Evolutionary conservation across 208 protist genomes (phyloP), one percentile per base, ranked within the genome.

Genomic region (Leishmania tropica): DNA sequence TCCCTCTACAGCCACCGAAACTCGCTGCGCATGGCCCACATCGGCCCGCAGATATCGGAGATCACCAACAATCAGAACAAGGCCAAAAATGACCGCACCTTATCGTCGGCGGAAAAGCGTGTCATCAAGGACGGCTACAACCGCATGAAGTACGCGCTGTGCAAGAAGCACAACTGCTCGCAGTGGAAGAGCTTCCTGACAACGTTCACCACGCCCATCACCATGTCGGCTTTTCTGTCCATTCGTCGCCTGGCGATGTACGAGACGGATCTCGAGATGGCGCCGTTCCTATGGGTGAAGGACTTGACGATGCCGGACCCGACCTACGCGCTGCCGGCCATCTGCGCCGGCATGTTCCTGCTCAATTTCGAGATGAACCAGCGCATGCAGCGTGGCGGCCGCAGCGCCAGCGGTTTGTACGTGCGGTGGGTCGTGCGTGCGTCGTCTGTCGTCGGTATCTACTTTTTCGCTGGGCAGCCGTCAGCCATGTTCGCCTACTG

Each of bases 291-390:
- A 72, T 97, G 94, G 93, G 83, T 96, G 45, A 86, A 80, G 42
- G 94, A 97, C 81, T 77, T 97, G 71, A 96, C 93, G 24, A 93
- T 97, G 93, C 94, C 94, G 17, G 94, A 97, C 87, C 93, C 94
- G 4, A 96, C 92, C 28, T 95, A 92, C 84, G 51, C 85, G 42
- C 89, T 97, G 19, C 94, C 94, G 3, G 47, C 89, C 71, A 94
- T 96, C 75, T 97, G 94, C 85, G 87, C 93, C 0, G 80, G 80
- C 45, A 95, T 97, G 90, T 97, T 97, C 85, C 79, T 97, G 24
- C 35, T 94, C 42, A 97, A 97, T 85, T 96, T 97, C 83, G 94
- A 97, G 82, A 79, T 97, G 85, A 96, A 96, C 56, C 92, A 95
- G 86, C 90, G 87, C 81, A 95, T 97, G 92, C 92, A 97, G 79